phyloP scores from a whole-genome alignment of 805 yeast genomes.

The Starmerella bombicola region DNA sequence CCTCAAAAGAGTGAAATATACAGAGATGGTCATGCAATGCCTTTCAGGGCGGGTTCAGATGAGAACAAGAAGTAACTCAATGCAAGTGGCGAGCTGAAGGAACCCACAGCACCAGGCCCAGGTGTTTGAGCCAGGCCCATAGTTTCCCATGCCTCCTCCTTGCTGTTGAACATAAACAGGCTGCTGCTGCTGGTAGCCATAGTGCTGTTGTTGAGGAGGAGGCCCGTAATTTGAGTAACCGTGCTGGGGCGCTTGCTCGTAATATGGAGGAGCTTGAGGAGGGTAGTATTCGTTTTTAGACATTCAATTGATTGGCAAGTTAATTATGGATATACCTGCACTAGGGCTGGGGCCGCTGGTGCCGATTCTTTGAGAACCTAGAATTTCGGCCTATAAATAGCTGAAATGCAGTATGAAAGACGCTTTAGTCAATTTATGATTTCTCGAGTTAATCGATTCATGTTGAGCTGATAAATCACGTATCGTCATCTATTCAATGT shows the following conservation, averaged over 20 bases:
- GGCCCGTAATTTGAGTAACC: conserved; percentile 5
- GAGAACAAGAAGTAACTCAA: conserved; percentile 11
- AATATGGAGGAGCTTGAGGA: conserved; percentile 11
- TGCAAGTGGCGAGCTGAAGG: conserved; percentile 16
- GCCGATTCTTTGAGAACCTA: too few species aligned
- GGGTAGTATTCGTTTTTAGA: conserved; percentile 2
- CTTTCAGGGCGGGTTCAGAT: conserved; percentile 2
- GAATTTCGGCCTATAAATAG: too few species aligned
- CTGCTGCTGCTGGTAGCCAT: conserved; percentile 15
- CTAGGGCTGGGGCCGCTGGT: too few species aligned
- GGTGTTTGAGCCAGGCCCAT: conserved; percentile 12
- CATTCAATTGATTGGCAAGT: not conserved
- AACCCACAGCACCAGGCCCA: conserved; percentile 19
- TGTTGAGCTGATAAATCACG: too few species aligned
- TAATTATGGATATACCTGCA: too few species aligned
- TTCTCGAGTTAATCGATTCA: too few species aligned
- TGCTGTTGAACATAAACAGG: conserved; percentile 17
- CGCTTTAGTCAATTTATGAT: too few species aligned
- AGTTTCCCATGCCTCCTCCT: conserved; percentile 3
- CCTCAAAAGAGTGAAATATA: too few species aligned
- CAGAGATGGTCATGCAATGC: too few species aligned
- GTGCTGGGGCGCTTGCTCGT: conserved; percentile 5
- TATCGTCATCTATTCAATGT: too few species aligned
- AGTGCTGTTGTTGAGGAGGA: conserved; percentile 16
- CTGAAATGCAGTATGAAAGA: too few species aligned